Percentiles rank a stretch among this genome's conserved stretches.
Conservation (phyloP, 306 rosid genomes). For the Erythrophleum fordii region DNA sequence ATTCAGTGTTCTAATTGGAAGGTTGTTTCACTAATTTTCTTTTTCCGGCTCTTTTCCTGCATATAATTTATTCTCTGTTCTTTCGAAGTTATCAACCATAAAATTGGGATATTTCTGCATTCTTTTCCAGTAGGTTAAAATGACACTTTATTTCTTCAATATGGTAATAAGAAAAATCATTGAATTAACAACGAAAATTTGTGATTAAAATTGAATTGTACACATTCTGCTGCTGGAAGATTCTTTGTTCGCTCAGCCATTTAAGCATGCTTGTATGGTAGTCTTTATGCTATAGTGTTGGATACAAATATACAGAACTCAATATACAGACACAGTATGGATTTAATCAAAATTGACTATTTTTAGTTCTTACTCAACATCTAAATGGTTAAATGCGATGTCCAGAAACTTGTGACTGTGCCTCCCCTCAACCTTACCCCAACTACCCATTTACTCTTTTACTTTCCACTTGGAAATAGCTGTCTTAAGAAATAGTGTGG, state of each 20-base stretch:
- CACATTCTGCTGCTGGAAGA: not conserved
- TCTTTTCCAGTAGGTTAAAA: not conserved
- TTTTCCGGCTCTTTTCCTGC: not conserved
- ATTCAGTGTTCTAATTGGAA: not conserved
- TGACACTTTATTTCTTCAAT: constrained; percentile 10
- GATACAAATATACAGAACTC: not conserved
- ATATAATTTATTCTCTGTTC: not conserved
- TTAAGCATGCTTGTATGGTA: not conserved
- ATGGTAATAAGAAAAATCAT: not conserved
- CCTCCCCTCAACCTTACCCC: no score
- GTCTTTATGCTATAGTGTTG: not conserved
- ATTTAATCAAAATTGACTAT: not conserved
- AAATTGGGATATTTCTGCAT: constrained; percentile 7
- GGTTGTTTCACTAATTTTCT: not conserved
- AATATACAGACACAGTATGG: not conserved
- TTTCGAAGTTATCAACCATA: not conserved
- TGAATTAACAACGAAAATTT: constrained; percentile 18
- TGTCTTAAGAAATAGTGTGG: no score
- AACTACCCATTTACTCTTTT: no score
- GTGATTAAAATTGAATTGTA: not conserved
- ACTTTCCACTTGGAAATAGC: no score
- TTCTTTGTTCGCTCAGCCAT: not conserved
- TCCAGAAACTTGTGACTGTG: no score
- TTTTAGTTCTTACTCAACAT: not conserved
- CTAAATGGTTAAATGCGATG: not conserved